Evolutionary conservation across 768 basidiomycete genomes (phyloP).

Genomic region (Leccinum incarnatum): DNA sequence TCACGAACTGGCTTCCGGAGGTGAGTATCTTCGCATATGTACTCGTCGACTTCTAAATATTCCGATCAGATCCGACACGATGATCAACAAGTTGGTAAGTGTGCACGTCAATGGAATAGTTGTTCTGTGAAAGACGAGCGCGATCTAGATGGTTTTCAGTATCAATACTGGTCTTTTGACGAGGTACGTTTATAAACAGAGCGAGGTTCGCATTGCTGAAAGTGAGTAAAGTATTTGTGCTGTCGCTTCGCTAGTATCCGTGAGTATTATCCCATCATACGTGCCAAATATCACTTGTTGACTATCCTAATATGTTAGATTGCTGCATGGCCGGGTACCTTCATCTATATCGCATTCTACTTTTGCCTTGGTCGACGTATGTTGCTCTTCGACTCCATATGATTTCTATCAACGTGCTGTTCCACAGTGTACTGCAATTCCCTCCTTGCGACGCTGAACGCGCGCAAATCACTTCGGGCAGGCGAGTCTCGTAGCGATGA

Average conservation of each 20-base stretch:
- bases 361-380: slow-evolving; percentile 61
- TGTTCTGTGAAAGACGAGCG: not conserved
- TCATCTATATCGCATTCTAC: slow-evolving; percentile 63
- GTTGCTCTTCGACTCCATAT: slow-evolving; percentile 18
- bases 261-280: slow-evolving; percentile 14
- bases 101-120: not conserved
- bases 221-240: slow-evolving; percentile 45
- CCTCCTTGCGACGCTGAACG: slow-evolving; percentile 59
- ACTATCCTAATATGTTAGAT: slow-evolving; percentile 37
- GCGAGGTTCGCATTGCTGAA: not conserved
- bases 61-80: slow-evolving; percentile 42
- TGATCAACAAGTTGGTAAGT: slow-evolving; percentile 48
- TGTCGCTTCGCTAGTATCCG: slow-evolving; percentile 57
- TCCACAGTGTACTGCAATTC: slow-evolving; percentile 57
- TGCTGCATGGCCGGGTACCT: slow-evolving; percentile 46
- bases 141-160: slow-evolving; percentile 46
- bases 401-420: not conserved
- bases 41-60: not conserved
- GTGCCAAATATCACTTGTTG: not conserved
- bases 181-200: slow-evolving; percentile 10
- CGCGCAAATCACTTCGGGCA: slow-evolving; percentile 48
- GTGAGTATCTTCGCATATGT: slow-evolving; percentile 14
- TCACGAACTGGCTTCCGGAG: slow-evolving; percentile 54
- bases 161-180: slow-evolving; percentile 42
- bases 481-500: slow-evolving; percentile 22